Evolutionary conservation across 1,284 basidiomycete genomes (phyloP).

Genomic region (Apiotrichum siamense): DNA sequence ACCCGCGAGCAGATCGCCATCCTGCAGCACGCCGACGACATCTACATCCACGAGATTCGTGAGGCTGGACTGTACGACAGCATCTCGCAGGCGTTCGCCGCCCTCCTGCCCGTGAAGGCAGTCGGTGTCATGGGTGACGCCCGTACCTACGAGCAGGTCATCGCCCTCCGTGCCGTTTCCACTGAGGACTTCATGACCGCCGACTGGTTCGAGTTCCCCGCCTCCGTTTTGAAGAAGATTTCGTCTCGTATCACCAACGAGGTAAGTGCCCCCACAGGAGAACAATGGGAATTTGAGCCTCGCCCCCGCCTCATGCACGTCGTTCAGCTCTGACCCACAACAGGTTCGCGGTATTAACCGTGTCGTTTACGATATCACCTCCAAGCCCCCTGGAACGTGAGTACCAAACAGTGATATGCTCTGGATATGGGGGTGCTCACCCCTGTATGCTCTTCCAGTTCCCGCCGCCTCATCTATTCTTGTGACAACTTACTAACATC

Average conservation of each 20-base stretch:
- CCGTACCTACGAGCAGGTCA: constrained; percentile 91
- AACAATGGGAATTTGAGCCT: not conserved
- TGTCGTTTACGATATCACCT: constrained; percentile 93
- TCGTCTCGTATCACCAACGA: constrained; percentile 98
- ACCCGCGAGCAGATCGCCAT: constrained; percentile 88
- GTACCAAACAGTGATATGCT: too few species aligned
- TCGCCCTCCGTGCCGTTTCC: constrained; percentile 82
- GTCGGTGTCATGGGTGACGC: constrained; percentile 98
- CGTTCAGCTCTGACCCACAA: not conserved
- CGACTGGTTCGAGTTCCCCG: constrained; percentile 96
- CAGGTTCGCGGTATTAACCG: constrained; percentile 71
- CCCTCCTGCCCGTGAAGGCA: constrained; percentile 90
- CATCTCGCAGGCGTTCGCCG: constrained; percentile 96
- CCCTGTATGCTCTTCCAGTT: too few species aligned
- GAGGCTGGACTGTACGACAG: constrained; percentile 86
- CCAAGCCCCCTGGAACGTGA: constrained; percentile 82
- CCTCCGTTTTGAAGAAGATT: constrained; percentile 80
- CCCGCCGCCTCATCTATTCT: too few species aligned
- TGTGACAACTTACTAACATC: constrained; percentile 1
- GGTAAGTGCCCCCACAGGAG: too few species aligned
- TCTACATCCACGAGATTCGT: constrained; percentile 97
- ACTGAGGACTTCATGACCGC: constrained; percentile 98
- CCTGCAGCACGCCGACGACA: constrained; percentile 89
- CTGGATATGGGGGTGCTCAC: too few species aligned
- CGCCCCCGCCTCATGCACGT: not conserved